Evolutionary conservation across 306 rosid species (phyloP).

Genomic region (Ormosia semicastrata): DNA sequence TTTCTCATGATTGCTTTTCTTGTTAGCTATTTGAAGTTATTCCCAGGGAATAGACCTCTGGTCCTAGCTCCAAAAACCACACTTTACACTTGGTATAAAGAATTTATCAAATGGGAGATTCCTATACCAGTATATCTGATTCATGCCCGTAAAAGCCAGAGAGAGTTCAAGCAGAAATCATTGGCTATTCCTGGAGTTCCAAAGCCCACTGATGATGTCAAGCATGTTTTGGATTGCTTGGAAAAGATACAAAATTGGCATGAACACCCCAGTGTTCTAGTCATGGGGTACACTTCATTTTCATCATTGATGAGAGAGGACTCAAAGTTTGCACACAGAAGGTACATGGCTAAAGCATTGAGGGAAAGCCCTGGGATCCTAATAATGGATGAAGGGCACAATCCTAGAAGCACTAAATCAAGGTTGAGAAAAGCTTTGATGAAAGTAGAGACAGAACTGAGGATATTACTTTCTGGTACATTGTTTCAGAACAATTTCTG

Average conservation of each 20-base stretch:
- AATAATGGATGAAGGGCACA: conserved; percentile 92
- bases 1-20: conserved; percentile 80
- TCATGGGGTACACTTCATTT: conserved; percentile 93
- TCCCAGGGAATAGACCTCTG: conserved; percentile 75
- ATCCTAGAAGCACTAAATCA: conserved; percentile 92
- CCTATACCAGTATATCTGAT: conserved; percentile 78
- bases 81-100: conserved; percentile 87
- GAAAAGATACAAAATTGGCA: conserved; percentile 80
- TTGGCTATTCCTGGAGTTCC: conserved; percentile 50
- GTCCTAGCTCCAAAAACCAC: conserved; percentile 90
- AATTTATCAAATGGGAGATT: conserved; percentile 78
- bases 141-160: conserved; percentile 62
- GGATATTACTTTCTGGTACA: conserved; percentile 91
- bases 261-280: conserved; percentile 73
- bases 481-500: conserved; percentile 94
- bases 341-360: conserved; percentile 76
- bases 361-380: conserved; percentile 83
- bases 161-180: conserved; percentile 41
- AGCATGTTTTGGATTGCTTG: conserved; percentile 76
- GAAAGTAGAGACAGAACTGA: conserved; percentile 78
- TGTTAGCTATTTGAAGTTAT: conserved; percentile 71
- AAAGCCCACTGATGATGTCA: conserved; percentile 59
- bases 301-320: conserved; percentile 77
- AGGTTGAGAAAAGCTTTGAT: conserved; percentile 80
- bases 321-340: conserved; percentile 71